Evolutionary conservation across 305 asterid species (phyloP).

Genomic region (Rubia tinctorum): DNA sequence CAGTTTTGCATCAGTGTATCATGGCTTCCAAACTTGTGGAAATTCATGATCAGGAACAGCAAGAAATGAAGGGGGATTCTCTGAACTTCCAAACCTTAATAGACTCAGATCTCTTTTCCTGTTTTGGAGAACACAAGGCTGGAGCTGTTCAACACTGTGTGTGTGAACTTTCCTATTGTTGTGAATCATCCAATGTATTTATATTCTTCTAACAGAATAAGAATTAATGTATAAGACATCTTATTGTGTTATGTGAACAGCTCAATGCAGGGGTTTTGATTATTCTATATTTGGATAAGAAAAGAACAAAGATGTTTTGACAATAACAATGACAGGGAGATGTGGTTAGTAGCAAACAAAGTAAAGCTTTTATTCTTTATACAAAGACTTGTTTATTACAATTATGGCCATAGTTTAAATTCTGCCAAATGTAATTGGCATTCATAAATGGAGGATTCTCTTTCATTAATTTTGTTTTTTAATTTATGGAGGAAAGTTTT

Average conservation of each 20-base stretch:
- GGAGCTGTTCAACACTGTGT: not conserved
- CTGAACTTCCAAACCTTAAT: not conserved
- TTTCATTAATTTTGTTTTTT: not conserved
- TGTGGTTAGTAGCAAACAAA: not conserved
- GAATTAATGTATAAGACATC: slow-evolving; percentile 32
- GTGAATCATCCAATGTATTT: slow-evolving; percentile 19
- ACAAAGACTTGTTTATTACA: slow-evolving; percentile 1
- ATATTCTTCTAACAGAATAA: slow-evolving; percentile 28
- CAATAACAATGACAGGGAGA: slow-evolving; percentile 35
- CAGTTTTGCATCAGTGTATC: slow-evolving; percentile 31
- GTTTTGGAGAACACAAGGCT: slow-evolving; percentile 17
- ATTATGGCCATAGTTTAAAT: not conserved
- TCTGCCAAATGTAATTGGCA: not conserved
- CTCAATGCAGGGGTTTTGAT: slow-evolving; percentile 18
- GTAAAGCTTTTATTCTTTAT: slow-evolving; percentile 14
- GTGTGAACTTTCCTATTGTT: not conserved
- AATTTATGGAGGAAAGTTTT: not conserved
- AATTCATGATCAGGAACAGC: slow-evolving; percentile 19
- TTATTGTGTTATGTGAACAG: slow-evolving; percentile 36
- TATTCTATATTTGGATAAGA: slow-evolving; percentile 49
- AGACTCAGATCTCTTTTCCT: slow-evolving; percentile 4
- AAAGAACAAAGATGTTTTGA: slow-evolving; percentile 39
- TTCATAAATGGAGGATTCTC: too few species aligned
- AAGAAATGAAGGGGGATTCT: slow-evolving; percentile 11
- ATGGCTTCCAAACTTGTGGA: slow-evolving; percentile 16